These are phyloP conservation scores for Xylariaceae sp. DNA, from an alignment of 2,329 filamentous ascomycete genomes.

Conservation along the genomic window DNA sequence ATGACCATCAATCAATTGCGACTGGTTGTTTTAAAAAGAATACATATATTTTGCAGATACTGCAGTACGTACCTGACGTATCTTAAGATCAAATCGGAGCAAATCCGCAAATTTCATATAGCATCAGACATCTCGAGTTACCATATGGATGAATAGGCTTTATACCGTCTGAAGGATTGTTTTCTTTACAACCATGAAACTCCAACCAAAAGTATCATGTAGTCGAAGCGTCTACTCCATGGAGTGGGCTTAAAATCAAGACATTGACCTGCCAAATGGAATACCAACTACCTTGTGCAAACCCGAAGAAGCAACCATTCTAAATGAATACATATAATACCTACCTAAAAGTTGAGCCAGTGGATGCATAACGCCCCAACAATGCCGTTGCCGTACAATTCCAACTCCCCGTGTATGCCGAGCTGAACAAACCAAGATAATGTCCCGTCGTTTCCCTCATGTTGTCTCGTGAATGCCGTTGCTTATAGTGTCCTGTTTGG, in stretches of 20 bases:
- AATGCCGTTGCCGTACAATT: constrained; percentile 14
- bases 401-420: constrained; percentile 8
- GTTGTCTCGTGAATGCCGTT: constrained; percentile 12
- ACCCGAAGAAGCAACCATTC: neutral
- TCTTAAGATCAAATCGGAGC: neutral
- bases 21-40: neutral
- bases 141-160: neutral
- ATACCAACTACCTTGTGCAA: neutral
- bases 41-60: too few species aligned
- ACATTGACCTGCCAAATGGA: neutral
- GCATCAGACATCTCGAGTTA: neutral
- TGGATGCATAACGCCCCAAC: constrained; percentile 15
- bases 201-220: neutral
- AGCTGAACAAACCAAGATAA: neutral
- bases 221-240: neutral
- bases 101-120: neutral
- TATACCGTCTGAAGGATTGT: neutral
- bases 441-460: constrained; percentile 10
- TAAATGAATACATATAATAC: neutral
- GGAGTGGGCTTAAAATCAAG: neutral
- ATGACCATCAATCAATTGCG: neutral
- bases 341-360: neutral
- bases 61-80: too few species aligned
- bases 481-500: constrained; percentile 21
- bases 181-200: neutral